A percentile compares a stretch with the other conserved stretches of the same genome.
Conservation (phyloP, 2,329 filamentous ascomycete species). For the Trichoderma cornu-damae region DNA sequence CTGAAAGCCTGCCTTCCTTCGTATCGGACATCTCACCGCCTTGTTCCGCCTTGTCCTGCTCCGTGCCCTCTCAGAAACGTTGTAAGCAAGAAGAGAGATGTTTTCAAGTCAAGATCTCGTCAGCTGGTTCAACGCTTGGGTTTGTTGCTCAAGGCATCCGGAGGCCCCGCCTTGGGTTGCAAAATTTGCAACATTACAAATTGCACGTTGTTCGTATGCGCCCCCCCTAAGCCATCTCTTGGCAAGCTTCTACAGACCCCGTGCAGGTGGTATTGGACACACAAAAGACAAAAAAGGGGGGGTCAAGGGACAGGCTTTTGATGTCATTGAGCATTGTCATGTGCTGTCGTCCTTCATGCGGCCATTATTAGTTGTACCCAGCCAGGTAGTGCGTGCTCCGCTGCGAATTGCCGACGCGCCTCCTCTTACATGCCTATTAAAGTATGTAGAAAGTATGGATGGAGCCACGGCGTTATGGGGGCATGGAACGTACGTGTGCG, state of each 20-base stretch:
- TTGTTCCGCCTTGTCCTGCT: background rate
- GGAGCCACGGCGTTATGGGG: too few species aligned
- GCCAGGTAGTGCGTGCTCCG: background rate
- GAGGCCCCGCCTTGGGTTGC: background rate
- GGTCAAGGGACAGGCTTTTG: background rate
- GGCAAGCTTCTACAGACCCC: background rate
- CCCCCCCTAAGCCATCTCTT: background rate
- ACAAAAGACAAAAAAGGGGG: background rate
- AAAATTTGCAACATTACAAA: background rate
- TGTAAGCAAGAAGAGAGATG: too few species aligned
- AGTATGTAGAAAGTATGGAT: background rate
- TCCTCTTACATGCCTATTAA: background rate
- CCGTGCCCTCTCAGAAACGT: background rate
- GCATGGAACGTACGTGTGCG: too few species aligned
- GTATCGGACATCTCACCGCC: slow-evolving; percentile 1
- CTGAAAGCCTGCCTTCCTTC: background rate
- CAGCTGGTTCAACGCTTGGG: background rate
- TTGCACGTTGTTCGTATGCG: background rate
- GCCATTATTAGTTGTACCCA: too few species aligned
- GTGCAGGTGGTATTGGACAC: background rate
- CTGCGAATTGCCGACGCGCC: background rate
- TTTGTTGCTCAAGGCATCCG: background rate
- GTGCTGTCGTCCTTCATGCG: slow-evolving; percentile 1
- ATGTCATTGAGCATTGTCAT: slow-evolving; percentile 8
- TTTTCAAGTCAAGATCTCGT: background rate